These are phyloP conservation scores for Parastagonospora nodorum DNA, from an alignment of 2,329 filamentous ascomycete species.

Conservation along the genomic window DNA sequence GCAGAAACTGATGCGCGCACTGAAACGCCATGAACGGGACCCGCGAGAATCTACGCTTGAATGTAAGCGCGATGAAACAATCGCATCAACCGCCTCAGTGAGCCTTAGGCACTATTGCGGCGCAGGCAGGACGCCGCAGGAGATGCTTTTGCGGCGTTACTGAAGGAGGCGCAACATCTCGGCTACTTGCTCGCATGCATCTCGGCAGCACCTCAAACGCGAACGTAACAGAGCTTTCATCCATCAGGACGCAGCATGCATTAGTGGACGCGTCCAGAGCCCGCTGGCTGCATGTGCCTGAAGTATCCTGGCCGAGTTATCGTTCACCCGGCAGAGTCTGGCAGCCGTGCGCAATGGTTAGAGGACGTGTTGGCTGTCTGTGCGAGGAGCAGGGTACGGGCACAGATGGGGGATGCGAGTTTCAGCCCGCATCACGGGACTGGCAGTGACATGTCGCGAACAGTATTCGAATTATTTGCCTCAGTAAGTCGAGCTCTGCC, in stretches of 20 bases:
- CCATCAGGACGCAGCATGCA: conserved; percentile 10
- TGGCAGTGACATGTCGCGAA: neutral
- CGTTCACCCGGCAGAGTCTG: neutral
- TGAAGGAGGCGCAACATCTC: conserved; percentile 5
- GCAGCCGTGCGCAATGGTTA: neutral
- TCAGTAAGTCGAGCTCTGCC: neutral
- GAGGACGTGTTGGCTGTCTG: neutral
- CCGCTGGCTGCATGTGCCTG: neutral
- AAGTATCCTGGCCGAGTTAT: conserved; percentile 1
- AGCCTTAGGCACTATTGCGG: conserved; percentile 5
- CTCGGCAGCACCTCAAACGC: conserved; percentile 14
- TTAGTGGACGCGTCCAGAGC: conserved; percentile 7
- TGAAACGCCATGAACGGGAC: conserved; percentile 31
- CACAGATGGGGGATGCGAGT: neutral
- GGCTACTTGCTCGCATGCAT: conserved; percentile 13
- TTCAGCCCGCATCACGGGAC: neutral
- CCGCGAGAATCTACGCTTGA: conserved; percentile 8
- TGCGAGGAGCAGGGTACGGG: neutral
- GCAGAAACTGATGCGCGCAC: conserved; percentile 31
- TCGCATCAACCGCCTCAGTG: conserved; percentile 13
- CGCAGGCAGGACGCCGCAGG: neutral
- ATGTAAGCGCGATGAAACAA: conserved; percentile 24
- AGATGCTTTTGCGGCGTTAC: conserved; percentile 5
- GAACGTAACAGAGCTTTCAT: conserved; percentile 13
- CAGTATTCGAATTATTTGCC: neutral